Evolutionary conservation across 2,329 filamentous ascomycete species (phyloP), one percentile per base, ranked within the genome.

Genomic region (Calcarisporium arbuscula): DNA sequence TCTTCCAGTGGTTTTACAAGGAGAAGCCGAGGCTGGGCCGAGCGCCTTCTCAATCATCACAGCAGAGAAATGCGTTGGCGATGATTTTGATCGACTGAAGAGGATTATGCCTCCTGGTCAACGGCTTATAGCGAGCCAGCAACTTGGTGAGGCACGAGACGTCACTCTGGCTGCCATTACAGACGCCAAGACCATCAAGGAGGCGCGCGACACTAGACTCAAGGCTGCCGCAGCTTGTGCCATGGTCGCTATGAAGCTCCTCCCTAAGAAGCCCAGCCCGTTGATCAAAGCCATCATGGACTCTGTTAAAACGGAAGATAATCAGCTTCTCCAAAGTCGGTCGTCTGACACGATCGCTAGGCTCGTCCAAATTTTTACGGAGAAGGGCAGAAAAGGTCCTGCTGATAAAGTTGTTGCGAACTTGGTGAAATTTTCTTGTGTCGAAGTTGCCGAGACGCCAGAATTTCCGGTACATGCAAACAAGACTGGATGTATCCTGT

Each of bases 251-350:
- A 80, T 96, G 63, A 78, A 80, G 38, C 73, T 84, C 19, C 72
- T 95, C 8, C 90, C 94, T 0, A 96, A 95, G 74, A 96, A 94
- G 56, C 88, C 90, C 8, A 88, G 86, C 42, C 77, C 82, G 14
- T 78, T 95, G 10, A 98, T 98, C 63, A 95, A 95, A 62, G 86
- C 81, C 3, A 85, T 98, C 60, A 98, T 98, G 92, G 92, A 98
- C 57, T 96, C 90, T 51, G 77, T 98, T 53, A 98, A 96, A 62
- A 81, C 80, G 23, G 94, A 98, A 55, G 92, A 95, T 50, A 96
- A 94, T 51, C 62, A 82, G 19, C 85, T 92, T 46, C 69, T 98
- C 2, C 92, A 98, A 57, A 78, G 77, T 48, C 83, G 90, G 17
- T 95, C 90, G 19, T 86, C 89, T 3, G 77, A 76, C 11, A 89